A percentile compares a stretch with the other conserved stretches of the same genome.
Evolutionary conservation across 78 protist genomes (phyloP).

Genomic region (Trichosphaerium sp.): DNA sequence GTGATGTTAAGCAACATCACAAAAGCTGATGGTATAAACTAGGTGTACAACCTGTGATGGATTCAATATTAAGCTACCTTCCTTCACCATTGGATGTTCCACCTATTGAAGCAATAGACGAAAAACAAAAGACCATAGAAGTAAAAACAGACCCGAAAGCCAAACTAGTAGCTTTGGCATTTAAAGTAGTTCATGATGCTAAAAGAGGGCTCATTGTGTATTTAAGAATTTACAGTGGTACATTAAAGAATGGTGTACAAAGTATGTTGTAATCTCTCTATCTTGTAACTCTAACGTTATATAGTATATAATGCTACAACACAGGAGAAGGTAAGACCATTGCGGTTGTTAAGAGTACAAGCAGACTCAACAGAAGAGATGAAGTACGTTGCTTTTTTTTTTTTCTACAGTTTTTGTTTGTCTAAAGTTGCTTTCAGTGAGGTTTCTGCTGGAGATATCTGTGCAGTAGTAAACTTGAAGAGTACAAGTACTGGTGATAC

Average conservation of each 20-base stretch:
- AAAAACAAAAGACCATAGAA: not conserved
- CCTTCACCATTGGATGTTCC: constrained; percentile 77
- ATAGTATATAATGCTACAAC: constrained; percentile 1
- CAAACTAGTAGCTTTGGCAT: constrained; percentile 54
- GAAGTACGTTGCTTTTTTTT: not conserved
- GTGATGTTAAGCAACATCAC: not conserved
- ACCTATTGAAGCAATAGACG: not conserved
- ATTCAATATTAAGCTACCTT: constrained; percentile 67
- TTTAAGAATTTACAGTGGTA: constrained; percentile 72
- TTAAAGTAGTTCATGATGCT: constrained; percentile 59
- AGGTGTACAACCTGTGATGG: constrained; percentile 89
- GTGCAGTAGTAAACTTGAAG: constrained; percentile 46
- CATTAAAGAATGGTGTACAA: not conserved
- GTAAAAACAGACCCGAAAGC: constrained; percentile 2
- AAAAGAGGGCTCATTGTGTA: constrained; percentile 52
- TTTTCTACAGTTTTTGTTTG: not conserved
- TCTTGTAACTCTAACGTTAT: not conserved
- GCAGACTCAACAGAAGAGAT: constrained; percentile 40
- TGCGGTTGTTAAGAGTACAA: constrained; percentile 12
- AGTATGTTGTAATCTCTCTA: not conserved
- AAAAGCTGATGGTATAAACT: too few species aligned
- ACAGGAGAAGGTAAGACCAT: constrained; percentile 24
- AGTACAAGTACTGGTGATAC: constrained; percentile 58
- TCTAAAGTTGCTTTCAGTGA: not conserved
- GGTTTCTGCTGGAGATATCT: constrained; percentile 58